Evolutionary conservation across 768 basidiomycete genomes (phyloP).

Genomic region (Calvatia gigantea): DNA sequence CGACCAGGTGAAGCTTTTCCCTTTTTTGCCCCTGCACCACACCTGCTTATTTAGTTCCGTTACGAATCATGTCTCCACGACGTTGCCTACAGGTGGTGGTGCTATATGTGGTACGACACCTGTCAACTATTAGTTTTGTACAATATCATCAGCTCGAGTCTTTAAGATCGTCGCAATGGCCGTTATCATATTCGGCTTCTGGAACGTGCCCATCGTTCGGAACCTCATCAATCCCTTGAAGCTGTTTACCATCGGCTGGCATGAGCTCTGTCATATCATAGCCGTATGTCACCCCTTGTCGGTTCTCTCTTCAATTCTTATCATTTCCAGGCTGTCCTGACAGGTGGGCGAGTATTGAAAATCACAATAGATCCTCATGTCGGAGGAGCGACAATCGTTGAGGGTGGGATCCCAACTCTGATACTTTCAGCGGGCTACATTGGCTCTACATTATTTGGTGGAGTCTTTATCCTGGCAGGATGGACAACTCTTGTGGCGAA

Average conservation of each 20-base stretch:
- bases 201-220: conserved; percentile 81
- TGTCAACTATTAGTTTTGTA: conserved; percentile 5
- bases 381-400: conserved; percentile 73
- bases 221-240: conserved; percentile 82
- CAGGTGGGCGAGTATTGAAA: conserved; percentile 74
- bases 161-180: conserved; percentile 77
- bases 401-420: conserved; percentile 69
- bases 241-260: conserved; percentile 85
- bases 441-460: conserved; percentile 79
- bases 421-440: conserved; percentile 80
- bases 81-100: conserved; percentile 57
- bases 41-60: conserved; percentile 18
- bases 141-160: conserved; percentile 1
- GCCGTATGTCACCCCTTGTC: conserved; percentile 44
- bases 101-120: conserved; percentile 64
- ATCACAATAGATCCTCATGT: conserved; percentile 83
- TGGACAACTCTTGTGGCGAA: conserved; percentile 91
- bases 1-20: conserved; percentile 55
- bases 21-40: conserved; percentile 13
- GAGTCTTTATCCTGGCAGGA: conserved; percentile 77
- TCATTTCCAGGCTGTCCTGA: conserved; percentile 59
- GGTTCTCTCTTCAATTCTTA: neutral
- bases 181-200: conserved; percentile 83
- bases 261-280: conserved; percentile 82
- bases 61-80: conserved; percentile 19